Evolutionary conservation across 352 stramenopile species (phyloP), one percentile per base, ranked within the genome.

Genomic region (Globisporangium echinulatum): DNA sequence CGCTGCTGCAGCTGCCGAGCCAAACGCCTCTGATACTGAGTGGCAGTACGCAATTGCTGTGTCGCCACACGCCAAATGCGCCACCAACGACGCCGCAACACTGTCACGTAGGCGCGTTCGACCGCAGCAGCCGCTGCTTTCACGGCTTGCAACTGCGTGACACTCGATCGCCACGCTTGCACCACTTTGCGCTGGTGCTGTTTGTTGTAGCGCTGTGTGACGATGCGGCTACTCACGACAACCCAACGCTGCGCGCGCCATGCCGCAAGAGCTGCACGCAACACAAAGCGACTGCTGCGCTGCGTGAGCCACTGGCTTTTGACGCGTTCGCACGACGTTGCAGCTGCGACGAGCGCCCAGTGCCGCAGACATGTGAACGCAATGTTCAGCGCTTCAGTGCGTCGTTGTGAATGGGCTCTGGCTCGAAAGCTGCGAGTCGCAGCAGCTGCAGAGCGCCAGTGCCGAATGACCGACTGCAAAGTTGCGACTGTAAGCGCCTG

Each of bases 301-400:
- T 81, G 70, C 25, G 69, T 42, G 8, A 87, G 52, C 79, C 77
- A 89, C 4, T 61, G 43, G 3, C 58, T 52, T 48, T 77, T 68
- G 33, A 76, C 69, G 0, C 33, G 53, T 2, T 62, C 53, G 14
- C 63, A 74, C 42, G 74, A 72, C 13, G 50, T 56, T 2, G 51
- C 61, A 43, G 66, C 69, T 2, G 61, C 64, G 49, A 72, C 69
- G 3, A 74, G 40, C 1, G 61, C 46, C 77, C 79, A 89, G 33
- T 58, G n/a, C 55, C 80, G 65, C 44, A 89, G 60, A 52, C 77
- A 87, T 17, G 62, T 47, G 17, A 77, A 78, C 1, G 69, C 67
- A 1, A 37, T 66, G 15, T 85, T 65, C 1, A 87, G 49, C 19
- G 62, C 55, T 5, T 69, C 39, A 13, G 65, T 62, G 2, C 74